Evolutionary conservation across 495 filamentous ascomycete species (phyloP), one percentile per base, ranked within the genome.

Genomic region (Penicillium soppii): DNA sequence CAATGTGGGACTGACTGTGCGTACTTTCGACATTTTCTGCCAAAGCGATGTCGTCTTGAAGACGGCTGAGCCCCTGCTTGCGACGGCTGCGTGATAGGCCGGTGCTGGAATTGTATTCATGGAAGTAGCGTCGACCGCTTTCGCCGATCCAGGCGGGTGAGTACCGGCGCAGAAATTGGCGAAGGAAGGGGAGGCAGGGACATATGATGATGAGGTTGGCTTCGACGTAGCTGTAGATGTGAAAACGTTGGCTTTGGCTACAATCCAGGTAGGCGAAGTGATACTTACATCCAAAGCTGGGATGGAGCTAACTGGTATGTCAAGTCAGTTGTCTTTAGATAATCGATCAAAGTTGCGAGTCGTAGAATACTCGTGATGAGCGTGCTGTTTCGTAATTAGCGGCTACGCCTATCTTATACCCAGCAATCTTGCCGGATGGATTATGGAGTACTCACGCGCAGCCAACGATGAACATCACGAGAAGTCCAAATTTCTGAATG

Each of bases 181-280:
- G 60, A 10, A 66, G 25, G 22, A 52, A 59, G 2, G 60, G 60
- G 2, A 66, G 55, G 16, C 54, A 59, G 13, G 54, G 50, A 33
- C 63, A 66, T 17, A 66, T 53, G n/a, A 66, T 48, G 12, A 66
- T 63, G 20, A 59, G 56, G 29, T 66, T 66, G n/a, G 53, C 50
- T 49, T 66, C 63, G 36, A 66, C 55, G n/a, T 63, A 45, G 6
- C 60, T 63, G 30, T 6, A 20, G 19, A 17, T 26, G 4, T 21
- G 17, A 7, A n/a, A 20, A 45, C 16, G 33, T 27, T 41, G 38
- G 40, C 15, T 39, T 8, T n/a, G 10, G 12, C 5, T 7, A 16
- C 13, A 9, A 21, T 3, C 8, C 10, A 13, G 13, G 9, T 9
- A 6, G 15, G 19, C 7, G 13, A 12, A n/a, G n/a, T 13, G 9